A percentile compares a stretch with the other conserved stretches of the same genome.
Conservation (phyloP, 192 early-diverging fungal species). For the Coemansia sp. region DNA sequence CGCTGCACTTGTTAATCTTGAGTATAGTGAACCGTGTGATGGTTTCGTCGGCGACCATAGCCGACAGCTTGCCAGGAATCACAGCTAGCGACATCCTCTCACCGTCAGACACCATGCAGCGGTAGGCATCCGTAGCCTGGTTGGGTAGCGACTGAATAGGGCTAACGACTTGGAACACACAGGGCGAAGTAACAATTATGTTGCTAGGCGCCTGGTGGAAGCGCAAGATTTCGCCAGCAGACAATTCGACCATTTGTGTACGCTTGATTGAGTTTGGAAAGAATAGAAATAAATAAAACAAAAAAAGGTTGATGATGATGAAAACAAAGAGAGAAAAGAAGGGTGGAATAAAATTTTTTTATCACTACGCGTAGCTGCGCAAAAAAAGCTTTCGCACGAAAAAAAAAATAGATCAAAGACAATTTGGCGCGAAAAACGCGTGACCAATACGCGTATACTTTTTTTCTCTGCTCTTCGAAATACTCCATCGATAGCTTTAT, state of each 20-base stretch:
- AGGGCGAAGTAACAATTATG: constrained; percentile 19
- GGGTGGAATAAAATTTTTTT: neutral
- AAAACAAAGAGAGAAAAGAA: neutral
- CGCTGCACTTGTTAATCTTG: constrained; percentile 31
- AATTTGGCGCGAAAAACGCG: neutral
- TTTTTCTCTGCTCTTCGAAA: neutral
- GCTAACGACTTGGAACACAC: constrained; percentile 37
- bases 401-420: neutral
- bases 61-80: constrained; percentile 37
- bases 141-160: constrained; percentile 40
- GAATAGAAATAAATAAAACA: constrained; percentile 6
- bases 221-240: constrained; percentile 41
- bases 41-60: constrained; percentile 30
- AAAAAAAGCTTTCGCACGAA: neutral
- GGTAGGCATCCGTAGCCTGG: constrained; percentile 23
- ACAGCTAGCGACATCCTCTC: constrained; percentile 37
- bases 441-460: neutral
- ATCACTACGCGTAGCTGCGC: neutral
- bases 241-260: constrained; percentile 20
- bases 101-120: constrained; percentile 55
- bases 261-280: neutral
- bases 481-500: neutral
- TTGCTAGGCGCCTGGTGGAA: constrained; percentile 25
- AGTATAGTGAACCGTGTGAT: constrained; percentile 43
- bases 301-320: constrained; percentile 1